Evolutionary conservation across 2,329 filamentous ascomycete species (phyloP).

Genomic region (Stemphylium vesicarium): DNA sequence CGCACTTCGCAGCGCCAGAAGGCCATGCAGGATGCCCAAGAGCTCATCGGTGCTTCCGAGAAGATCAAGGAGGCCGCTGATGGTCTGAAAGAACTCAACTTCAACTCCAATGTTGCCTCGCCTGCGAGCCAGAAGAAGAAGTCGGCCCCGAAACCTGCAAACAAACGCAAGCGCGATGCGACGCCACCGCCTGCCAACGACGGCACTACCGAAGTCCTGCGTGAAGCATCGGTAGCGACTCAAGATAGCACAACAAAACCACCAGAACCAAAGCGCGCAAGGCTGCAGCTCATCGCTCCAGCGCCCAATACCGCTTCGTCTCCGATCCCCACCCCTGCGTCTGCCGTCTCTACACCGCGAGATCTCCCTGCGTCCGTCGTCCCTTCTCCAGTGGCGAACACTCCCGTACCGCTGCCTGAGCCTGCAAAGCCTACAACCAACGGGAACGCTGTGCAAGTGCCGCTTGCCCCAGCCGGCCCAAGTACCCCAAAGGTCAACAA

Average conservation of each 20-base stretch:
- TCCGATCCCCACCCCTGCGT: slow-evolving; percentile 18
- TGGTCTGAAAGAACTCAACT: slow-evolving; percentile 42
- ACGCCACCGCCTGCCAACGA: slow-evolving; percentile 41
- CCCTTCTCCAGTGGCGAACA: slow-evolving; percentile 22
- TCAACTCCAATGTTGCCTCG: slow-evolving; percentile 30
- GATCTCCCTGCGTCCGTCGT: slow-evolving; percentile 15
- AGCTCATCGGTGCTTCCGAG: slow-evolving; percentile 45
- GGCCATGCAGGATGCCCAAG: slow-evolving; percentile 52
- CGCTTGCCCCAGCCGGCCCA: slow-evolving; percentile 54
- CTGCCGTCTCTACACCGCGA: slow-evolving; percentile 16
- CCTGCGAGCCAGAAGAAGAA: slow-evolving; percentile 31
- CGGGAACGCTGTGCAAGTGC: slow-evolving; percentile 44
- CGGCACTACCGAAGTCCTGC: slow-evolving; percentile 16
- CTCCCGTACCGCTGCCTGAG: slow-evolving; percentile 20
- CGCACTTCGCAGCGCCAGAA: slow-evolving; percentile 64
- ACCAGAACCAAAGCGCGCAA: slow-evolving; percentile 42
- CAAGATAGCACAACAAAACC: slow-evolving; percentile 35
- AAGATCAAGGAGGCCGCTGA: slow-evolving; percentile 45
- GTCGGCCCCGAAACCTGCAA: slow-evolving; percentile 35
- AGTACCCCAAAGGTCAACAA: slow-evolving; percentile 34
- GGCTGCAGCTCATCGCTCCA: slow-evolving; percentile 27
- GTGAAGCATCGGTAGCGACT: slow-evolving; percentile 34
- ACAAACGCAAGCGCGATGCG: slow-evolving; percentile 64
- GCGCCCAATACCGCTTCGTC: slow-evolving; percentile 16
- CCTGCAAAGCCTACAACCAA: slow-evolving; percentile 25